Conservation (phyloP, 1,284 basidiomycete genomes). For the Ceratorhiza oryzae-sativae region DNA sequence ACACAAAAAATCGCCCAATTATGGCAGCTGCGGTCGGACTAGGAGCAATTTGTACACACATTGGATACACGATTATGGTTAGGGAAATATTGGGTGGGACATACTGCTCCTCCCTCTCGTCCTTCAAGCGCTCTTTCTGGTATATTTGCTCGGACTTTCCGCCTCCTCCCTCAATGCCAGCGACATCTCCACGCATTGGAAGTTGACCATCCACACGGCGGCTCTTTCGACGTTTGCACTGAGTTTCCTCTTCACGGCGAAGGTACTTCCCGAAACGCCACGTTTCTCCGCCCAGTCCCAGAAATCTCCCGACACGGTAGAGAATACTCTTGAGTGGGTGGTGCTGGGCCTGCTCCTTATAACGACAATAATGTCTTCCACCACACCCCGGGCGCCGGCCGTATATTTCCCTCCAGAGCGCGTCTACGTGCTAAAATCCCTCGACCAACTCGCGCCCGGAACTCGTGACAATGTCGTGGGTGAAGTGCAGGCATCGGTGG, state of each 20-base stretch:
- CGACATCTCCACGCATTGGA: slow-evolving; percentile 31
- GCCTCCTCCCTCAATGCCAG: slow-evolving; percentile 16
- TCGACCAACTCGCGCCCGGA: slow-evolving; percentile 57
- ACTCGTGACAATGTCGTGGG: slow-evolving; percentile 74
- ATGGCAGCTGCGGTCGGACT: background rate
- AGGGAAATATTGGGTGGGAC: slow-evolving; percentile 13
- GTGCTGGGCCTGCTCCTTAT: slow-evolving; percentile 45
- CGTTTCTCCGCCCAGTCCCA: slow-evolving; percentile 26
- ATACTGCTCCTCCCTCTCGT: background rate
- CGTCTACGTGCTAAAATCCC: slow-evolving; percentile 77
- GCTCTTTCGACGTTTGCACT: slow-evolving; percentile 2
- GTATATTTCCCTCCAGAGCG: slow-evolving; percentile 72
- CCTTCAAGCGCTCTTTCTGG: slow-evolving; percentile 11
- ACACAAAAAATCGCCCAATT: slow-evolving; percentile 35
- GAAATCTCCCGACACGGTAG: background rate
- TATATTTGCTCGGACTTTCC: slow-evolving; percentile 29
- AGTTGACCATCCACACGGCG: slow-evolving; percentile 16
- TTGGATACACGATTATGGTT: slow-evolving; percentile 9
- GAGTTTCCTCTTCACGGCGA: slow-evolving; percentile 8
- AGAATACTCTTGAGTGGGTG: slow-evolving; percentile 25
- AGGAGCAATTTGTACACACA: slow-evolving; percentile 15
- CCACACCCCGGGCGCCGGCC: slow-evolving; percentile 73
- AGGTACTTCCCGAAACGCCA: slow-evolving; percentile 25
- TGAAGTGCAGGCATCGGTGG: slow-evolving; percentile 60
- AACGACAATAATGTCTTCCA: slow-evolving; percentile 60